Conservation (phyloP, 148 eudicot species). For the Rhododendron kiyosumense region DNA sequence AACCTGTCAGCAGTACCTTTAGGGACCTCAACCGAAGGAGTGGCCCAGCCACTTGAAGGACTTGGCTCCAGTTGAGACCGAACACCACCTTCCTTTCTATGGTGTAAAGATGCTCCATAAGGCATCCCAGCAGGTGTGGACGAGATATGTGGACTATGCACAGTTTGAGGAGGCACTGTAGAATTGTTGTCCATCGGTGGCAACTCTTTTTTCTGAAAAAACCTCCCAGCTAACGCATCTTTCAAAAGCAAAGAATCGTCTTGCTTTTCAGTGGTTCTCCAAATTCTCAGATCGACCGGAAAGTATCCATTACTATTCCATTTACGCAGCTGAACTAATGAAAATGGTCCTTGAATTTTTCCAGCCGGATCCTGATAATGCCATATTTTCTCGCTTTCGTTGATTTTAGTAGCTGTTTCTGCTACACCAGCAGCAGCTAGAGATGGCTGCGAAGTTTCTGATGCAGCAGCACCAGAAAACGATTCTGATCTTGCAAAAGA, state of each 20-base stretch:
- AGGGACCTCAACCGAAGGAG: slow-evolving; percentile 33
- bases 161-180: slow-evolving; percentile 10
- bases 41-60: slow-evolving; percentile 16
- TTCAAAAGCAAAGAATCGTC: slow-evolving; percentile 65
- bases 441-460: slow-evolving; percentile 36
- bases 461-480: slow-evolving; percentile 24
- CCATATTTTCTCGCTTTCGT: slow-evolving; percentile 75
- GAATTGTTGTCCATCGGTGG: slow-evolving; percentile 5
- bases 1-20: slow-evolving; percentile 28
- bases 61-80: not conserved
- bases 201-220: slow-evolving; percentile 32
- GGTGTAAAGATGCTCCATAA: slow-evolving; percentile 15
- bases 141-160: slow-evolving; percentile 16
- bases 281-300: slow-evolving; percentile 65
- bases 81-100: slow-evolving; percentile 8
- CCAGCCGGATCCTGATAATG: slow-evolving; percentile 83
- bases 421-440: slow-evolving; percentile 19
- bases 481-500: slow-evolving; percentile 28
- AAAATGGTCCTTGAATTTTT: slow-evolving; percentile 95
- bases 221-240: slow-evolving; percentile 72
- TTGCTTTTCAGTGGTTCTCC: slow-evolving; percentile 58
- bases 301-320: slow-evolving; percentile 92
- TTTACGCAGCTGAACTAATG: slow-evolving; percentile 78
- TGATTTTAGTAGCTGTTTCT: slow-evolving; percentile 37
- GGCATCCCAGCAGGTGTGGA: slow-evolving; percentile 17